phyloP scores from a whole-genome alignment of 306 rosid genomes.

The Quercus suber region DNA sequence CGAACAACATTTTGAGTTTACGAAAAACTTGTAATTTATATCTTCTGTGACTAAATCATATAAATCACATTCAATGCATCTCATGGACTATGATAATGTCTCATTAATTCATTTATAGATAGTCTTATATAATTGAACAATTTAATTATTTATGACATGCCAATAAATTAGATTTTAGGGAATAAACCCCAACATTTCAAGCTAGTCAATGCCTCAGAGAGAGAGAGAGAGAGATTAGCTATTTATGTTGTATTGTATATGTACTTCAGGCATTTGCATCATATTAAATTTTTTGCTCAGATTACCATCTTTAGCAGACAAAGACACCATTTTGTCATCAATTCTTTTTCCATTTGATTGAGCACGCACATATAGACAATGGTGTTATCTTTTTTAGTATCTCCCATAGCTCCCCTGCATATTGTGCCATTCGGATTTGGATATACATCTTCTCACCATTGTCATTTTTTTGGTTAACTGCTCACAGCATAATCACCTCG shows the following conservation, averaged over 20 bases:
- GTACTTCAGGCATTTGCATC: too few relatives aligned
- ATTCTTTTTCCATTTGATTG: slow-evolving; percentile 96
- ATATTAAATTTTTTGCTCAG: not conserved
- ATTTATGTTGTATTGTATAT: too few relatives aligned
- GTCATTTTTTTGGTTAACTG: slow-evolving; percentile 80
- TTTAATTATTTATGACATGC: too few relatives aligned
- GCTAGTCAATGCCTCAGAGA: slow-evolving; percentile 68
- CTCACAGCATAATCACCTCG: slow-evolving; percentile 90
- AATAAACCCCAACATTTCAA: slow-evolving; percentile 1
- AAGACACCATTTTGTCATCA: slow-evolving; percentile 80
- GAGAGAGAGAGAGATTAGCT: not conserved
- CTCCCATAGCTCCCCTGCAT: slow-evolving; percentile 91
- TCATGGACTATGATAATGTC: too few relatives aligned
- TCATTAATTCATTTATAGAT: too few relatives aligned
- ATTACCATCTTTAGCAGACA: slow-evolving; percentile 89
- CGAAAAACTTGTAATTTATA: too few relatives aligned
- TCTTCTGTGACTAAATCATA: too few relatives aligned
- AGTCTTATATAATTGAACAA: too few relatives aligned
- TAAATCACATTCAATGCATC: too few relatives aligned
- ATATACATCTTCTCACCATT: slow-evolving; percentile 96
- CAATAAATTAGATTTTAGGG: too few relatives aligned
- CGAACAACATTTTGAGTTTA: too few relatives aligned
- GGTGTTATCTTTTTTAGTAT: slow-evolving; percentile 85
- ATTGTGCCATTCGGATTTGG: slow-evolving; percentile 95
- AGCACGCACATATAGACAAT: slow-evolving; percentile 91